Conservation (phyloP, 2,329 filamentous ascomycete genomes). For the Claviceps citrina region DNA sequence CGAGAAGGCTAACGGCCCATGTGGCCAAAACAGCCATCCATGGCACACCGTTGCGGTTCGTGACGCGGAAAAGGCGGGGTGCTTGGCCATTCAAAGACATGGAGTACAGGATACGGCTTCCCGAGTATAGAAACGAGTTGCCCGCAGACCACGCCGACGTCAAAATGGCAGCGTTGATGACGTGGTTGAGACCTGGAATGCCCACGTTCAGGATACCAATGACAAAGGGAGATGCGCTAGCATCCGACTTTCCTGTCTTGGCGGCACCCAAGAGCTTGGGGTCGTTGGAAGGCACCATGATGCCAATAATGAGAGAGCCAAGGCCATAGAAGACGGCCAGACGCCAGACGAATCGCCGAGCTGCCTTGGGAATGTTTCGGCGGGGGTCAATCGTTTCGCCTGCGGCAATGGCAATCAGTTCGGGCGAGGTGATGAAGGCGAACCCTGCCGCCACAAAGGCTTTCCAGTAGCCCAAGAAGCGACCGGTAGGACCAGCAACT, state of each 20-base stretch:
- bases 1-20: constrained; percentile 46
- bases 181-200: constrained; percentile 46
- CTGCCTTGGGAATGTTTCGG: constrained; percentile 50
- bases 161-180: constrained; percentile 54
- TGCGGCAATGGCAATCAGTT: constrained; percentile 47
- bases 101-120: constrained; percentile 54
- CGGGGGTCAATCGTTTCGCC: constrained; percentile 50
- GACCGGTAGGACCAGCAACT: constrained; percentile 28
- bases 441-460: constrained; percentile 43
- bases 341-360: constrained; percentile 45
- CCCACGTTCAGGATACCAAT: constrained; percentile 51
- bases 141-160: constrained; percentile 50
- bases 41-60: constrained; percentile 47
- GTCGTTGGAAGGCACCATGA: constrained; percentile 51
- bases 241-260: constrained; percentile 24
- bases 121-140: constrained; percentile 49
- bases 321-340: constrained; percentile 49
- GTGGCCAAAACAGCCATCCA: constrained; percentile 37
- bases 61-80: constrained; percentile 42
- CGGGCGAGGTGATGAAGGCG: constrained; percentile 46
- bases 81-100: constrained; percentile 53
- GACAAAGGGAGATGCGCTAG: constrained; percentile 47
- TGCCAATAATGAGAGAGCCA: constrained; percentile 44
- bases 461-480: constrained; percentile 44
- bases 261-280: constrained; percentile 36